Conservation (phyloP, 148 eudicot genomes). For the Polygonum maritimum region DNA sequence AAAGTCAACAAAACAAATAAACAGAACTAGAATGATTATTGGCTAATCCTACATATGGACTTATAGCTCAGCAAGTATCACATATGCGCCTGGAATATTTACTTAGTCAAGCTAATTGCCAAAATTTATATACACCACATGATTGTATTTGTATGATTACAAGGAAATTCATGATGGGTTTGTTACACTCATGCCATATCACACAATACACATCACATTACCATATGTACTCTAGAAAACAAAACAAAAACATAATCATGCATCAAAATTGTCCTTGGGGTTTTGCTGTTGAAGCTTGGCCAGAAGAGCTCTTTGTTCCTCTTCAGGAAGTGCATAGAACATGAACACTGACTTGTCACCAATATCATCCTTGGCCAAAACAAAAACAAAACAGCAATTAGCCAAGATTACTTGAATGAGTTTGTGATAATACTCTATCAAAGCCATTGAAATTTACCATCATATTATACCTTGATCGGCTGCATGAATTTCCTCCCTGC, state of each 20-base stretch:
- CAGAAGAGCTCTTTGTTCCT: constrained; percentile 57
- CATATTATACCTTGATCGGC: constrained; percentile 43
- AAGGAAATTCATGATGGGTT: not conserved
- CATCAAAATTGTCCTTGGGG: not conserved
- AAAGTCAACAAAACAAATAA: not conserved
- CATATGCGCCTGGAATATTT: not conserved
- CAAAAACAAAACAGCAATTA: not conserved
- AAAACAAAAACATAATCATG: not conserved
- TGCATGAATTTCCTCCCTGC: constrained; percentile 90
- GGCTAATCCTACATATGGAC: not conserved
- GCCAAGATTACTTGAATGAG: not conserved
- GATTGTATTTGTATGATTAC: not conserved
- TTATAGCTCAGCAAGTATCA: not conserved
- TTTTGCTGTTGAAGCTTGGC: constrained; percentile 47
- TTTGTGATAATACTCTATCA: not conserved
- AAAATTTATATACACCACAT: not conserved
- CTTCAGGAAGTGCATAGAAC: constrained; percentile 65
- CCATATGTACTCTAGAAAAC: too few relatives aligned
- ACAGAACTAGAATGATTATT: not conserved
- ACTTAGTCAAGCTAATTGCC: not conserved
- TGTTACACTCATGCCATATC: not conserved
- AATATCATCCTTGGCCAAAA: constrained; percentile 63
- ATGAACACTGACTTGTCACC: constrained; percentile 97
- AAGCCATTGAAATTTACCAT: not conserved
- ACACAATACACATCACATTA: not conserved